phyloP scores from a whole-genome alignment of 805 yeast genomes.

The Myxozyma vanderwaltii region DNA sequence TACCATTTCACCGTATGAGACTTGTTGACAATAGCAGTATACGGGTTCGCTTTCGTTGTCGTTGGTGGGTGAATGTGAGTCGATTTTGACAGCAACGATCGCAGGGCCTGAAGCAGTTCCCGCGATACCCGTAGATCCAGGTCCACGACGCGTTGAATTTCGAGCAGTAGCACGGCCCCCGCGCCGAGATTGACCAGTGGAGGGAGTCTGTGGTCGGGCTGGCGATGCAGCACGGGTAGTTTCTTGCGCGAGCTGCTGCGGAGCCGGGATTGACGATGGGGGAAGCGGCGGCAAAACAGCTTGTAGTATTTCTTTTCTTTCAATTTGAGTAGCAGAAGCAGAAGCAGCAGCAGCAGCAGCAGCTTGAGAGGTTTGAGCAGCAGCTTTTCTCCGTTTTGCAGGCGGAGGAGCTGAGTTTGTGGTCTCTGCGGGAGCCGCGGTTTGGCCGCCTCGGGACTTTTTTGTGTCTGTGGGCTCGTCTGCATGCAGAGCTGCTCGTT shows the following conservation, averaged over 20 bases:
- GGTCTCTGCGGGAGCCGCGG: background rate
- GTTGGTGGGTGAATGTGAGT: constrained; percentile 1
- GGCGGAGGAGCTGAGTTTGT: constrained; percentile 7
- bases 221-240: constrained; percentile 1
- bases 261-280: background rate
- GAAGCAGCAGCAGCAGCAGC: no score
- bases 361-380: background rate
- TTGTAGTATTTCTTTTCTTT: no score
- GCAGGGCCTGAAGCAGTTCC: constrained; percentile 1
- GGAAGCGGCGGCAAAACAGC: background rate
- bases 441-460: background rate
- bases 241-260: constrained; percentile 1
- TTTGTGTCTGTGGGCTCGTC: constrained; percentile 18
- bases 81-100: background rate
- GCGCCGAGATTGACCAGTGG: constrained; percentile 1
- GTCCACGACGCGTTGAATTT: background rate
- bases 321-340: no score
- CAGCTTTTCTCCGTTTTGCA: constrained; percentile 26
- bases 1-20: constrained; percentile 98
- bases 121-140: background rate
- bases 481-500: constrained; percentile 53
- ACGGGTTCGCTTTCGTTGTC: constrained; percentile 61
- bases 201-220: background rate
- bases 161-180: constrained; percentile 10
- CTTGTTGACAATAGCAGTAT: constrained; percentile 95